Evolutionary conservation across 768 basidiomycete genomes (phyloP).

Genomic region (Tricholoma bakamatsutake): DNA sequence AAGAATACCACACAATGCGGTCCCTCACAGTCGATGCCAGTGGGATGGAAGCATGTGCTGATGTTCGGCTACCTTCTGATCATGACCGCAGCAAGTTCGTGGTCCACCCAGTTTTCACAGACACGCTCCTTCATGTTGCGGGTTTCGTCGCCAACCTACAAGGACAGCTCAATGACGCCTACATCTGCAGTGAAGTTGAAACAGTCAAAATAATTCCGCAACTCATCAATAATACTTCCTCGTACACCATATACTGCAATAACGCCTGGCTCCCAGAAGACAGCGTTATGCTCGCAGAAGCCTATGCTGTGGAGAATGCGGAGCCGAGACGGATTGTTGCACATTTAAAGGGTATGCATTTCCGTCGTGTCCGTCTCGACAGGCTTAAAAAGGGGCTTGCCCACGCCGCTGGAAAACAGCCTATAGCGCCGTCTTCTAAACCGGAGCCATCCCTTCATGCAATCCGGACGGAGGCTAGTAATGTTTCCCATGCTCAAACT

Average conservation of each 20-base stretch:
- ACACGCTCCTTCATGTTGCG: slow-evolving; percentile 62
- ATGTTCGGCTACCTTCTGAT: slow-evolving; percentile 33
- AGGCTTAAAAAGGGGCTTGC: slow-evolving; percentile 43
- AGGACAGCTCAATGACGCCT: slow-evolving; percentile 44
- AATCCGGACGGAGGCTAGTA: not conserved
- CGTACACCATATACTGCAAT: slow-evolving; percentile 49
- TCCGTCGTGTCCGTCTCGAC: slow-evolving; percentile 48
- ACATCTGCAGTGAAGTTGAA: slow-evolving; percentile 56
- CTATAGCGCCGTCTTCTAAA: not conserved
- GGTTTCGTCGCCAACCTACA: slow-evolving; percentile 66
- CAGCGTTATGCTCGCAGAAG: slow-evolving; percentile 43
- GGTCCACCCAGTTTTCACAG: slow-evolving; percentile 54
- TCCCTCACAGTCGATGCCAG: slow-evolving; percentile 43
- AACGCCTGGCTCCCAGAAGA: slow-evolving; percentile 38
- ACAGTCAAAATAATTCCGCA: slow-evolving; percentile 41
- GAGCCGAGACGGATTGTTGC: slow-evolving; percentile 43
- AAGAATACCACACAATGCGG: slow-evolving; percentile 52
- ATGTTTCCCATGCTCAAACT: not conserved
- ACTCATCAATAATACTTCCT: slow-evolving; percentile 31
- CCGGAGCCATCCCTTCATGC: not conserved
- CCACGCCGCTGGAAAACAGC: slow-evolving; percentile 21
- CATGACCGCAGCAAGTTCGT: slow-evolving; percentile 29
- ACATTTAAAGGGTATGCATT: slow-evolving; percentile 49
- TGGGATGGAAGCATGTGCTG: slow-evolving; percentile 47
- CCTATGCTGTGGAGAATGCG: slow-evolving; percentile 39